Conservation (phyloP, 208 protist species). For the Leishmania amazonensis region DNA sequence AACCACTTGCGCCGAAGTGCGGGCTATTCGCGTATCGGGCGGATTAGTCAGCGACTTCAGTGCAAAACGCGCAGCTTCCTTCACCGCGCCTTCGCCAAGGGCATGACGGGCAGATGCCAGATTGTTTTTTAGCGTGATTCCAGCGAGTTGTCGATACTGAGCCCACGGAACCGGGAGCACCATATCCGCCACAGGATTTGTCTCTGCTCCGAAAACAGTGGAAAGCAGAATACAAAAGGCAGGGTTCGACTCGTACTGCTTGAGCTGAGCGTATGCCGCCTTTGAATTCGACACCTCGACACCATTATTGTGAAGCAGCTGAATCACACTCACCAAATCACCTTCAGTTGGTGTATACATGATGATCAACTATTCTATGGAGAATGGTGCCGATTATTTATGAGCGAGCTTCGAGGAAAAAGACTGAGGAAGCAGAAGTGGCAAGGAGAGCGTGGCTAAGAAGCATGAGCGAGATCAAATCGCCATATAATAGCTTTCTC, state of each 20-base stretch:
- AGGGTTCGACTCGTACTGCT: conserved; percentile 81
- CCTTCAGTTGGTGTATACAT: conserved; percentile 53
- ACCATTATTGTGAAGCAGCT: conserved; percentile 84
- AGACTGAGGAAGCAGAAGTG: neutral
- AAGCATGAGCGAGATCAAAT: neutral
- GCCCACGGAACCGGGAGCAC: conserved; percentile 57
- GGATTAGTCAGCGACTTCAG: conserved; percentile 56
- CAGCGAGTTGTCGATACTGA: conserved; percentile 76
- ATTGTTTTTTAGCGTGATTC: conserved; percentile 89
- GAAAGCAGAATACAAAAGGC: conserved; percentile 80
- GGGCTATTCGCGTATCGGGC: conserved; percentile 57
- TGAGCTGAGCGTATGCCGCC: conserved; percentile 77
- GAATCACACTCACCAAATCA: conserved; percentile 72
- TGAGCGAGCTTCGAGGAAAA: conserved; percentile 1
- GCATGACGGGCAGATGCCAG: conserved; percentile 56
- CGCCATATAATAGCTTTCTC: neutral
- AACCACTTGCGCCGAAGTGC: conserved; percentile 83
- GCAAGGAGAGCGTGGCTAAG: neutral
- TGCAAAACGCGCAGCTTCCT: conserved; percentile 62
- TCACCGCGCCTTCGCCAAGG: conserved; percentile 77
- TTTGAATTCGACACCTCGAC: conserved; percentile 83
- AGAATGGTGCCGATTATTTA: neutral
- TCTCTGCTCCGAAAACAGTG: conserved; percentile 54
- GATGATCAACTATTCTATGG: neutral
- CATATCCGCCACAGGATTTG: conserved; percentile 55